Evolutionary conservation across 306 rosid species (phyloP).

Genomic region (Dryas alaskensis): DNA sequence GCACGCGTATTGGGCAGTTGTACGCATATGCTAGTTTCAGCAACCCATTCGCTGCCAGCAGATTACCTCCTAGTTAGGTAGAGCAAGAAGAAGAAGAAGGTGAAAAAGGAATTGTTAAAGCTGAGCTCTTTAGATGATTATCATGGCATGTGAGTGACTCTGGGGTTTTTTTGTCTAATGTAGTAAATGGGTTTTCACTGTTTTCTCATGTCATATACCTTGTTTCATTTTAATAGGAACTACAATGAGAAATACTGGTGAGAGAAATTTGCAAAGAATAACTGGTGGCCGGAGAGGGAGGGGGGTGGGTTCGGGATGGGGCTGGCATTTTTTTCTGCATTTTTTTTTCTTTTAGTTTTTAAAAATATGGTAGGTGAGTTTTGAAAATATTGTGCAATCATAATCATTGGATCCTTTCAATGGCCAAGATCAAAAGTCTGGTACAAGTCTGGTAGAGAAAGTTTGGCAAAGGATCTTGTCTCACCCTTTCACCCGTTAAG

Average conservation of each 20-base stretch:
- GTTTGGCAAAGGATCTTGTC: no score
- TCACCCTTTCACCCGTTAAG: no score
- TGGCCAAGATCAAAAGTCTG: no score
- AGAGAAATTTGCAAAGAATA: background rate
- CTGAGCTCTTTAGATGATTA: background rate
- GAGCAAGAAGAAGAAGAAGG: background rate
- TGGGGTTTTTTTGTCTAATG: background rate
- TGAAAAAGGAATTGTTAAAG: background rate
- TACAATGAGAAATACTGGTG: background rate
- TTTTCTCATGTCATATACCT: background rate
- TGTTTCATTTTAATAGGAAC: background rate
- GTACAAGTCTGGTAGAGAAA: no score
- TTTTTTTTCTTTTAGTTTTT: no score
- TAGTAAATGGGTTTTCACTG: background rate
- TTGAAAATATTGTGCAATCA: no score
- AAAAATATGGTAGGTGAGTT: no score
- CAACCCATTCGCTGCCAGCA: background rate
- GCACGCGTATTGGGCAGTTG: background rate
- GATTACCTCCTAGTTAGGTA: background rate
- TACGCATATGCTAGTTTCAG: no score
- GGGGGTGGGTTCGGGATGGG: no score
- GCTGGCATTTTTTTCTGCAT: no score
- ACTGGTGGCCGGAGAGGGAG: no score
- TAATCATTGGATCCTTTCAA: no score
- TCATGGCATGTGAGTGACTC: constrained; percentile 20